phyloP scores from a whole-genome alignment of 2,329 filamentous ascomycete genomes.

The Colletotrichum sp. region DNA sequence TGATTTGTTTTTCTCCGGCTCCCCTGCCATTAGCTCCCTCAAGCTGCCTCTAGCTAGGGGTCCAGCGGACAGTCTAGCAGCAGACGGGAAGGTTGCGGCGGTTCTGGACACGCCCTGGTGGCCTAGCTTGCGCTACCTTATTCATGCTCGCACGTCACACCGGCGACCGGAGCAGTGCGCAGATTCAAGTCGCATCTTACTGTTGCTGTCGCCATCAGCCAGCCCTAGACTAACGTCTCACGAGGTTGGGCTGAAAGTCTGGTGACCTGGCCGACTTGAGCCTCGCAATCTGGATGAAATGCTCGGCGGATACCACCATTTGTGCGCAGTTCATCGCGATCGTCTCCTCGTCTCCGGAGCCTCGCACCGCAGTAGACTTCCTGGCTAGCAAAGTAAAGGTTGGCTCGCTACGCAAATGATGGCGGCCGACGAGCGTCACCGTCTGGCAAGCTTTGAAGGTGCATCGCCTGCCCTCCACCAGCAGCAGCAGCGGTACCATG shows the following conservation, averaged over 20 bases:
- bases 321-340: neutral
- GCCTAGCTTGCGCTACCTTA: neutral
- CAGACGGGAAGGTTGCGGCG: neutral
- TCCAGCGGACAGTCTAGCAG: neutral
- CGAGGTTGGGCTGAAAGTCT: neutral
- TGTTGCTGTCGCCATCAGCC: neutral
- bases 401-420: neutral
- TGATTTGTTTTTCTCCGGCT: neutral
- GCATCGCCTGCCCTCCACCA: neutral
- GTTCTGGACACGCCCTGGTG: neutral
- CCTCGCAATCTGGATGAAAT: neutral
- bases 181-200: neutral
- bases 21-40: neutral
- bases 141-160: neutral
- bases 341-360: neutral
- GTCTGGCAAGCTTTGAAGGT: neutral
- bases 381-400: neutral
- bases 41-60: neutral
- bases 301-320: neutral
- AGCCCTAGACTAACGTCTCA: neutral
- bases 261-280: neutral
- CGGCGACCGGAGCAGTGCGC: neutral
- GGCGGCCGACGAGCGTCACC: neutral
- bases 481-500: neutral
- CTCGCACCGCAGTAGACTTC: neutral